Percentiles rank a stretch among this genome's conserved stretches.
Conservation (phyloP, 202 grass and related monocot genomes). For the Carex arenaria region DNA sequence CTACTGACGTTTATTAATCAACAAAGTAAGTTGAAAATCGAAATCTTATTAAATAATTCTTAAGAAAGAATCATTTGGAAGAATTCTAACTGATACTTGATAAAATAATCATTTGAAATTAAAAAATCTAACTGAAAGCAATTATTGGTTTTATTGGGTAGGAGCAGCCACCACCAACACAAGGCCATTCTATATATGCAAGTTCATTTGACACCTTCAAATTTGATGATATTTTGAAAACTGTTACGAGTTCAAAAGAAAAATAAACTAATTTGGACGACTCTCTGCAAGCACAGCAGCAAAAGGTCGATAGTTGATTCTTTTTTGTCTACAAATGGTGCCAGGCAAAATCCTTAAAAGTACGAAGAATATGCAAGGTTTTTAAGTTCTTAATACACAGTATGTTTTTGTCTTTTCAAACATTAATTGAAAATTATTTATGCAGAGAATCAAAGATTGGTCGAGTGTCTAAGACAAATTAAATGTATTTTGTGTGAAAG, state of each 20-base stretch:
- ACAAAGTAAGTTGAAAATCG: not conserved
- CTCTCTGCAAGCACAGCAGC: not conserved
- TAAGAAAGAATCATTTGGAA: not conserved
- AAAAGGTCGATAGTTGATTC: not conserved
- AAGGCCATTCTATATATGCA: not conserved
- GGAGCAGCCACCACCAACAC: not conserved
- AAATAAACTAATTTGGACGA: not conserved
- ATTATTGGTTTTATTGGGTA: conserved; percentile 7
- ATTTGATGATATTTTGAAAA: not conserved
- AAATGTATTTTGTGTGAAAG: too few relatives aligned
- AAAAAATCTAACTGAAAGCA: not conserved
- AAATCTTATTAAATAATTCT: not conserved
- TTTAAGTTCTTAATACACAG: not conserved
- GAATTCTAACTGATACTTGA: not conserved
- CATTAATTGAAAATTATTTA: not conserved
- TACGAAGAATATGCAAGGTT: not conserved
- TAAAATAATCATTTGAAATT: not conserved
- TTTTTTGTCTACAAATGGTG: not conserved
- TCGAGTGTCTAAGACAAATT: too few relatives aligned
- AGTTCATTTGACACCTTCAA: not conserved
- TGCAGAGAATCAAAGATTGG: not conserved
- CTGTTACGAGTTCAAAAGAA: not conserved
- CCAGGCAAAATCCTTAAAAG: not conserved
- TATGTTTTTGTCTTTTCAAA: not conserved
- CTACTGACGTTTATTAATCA: not conserved